Percentiles rank a stretch among this genome's conserved stretches.
These are phyloP conservation scores for Carpinus fangiana DNA, from an alignment of 306 rosid species.

Conservation along the genomic window DNA sequence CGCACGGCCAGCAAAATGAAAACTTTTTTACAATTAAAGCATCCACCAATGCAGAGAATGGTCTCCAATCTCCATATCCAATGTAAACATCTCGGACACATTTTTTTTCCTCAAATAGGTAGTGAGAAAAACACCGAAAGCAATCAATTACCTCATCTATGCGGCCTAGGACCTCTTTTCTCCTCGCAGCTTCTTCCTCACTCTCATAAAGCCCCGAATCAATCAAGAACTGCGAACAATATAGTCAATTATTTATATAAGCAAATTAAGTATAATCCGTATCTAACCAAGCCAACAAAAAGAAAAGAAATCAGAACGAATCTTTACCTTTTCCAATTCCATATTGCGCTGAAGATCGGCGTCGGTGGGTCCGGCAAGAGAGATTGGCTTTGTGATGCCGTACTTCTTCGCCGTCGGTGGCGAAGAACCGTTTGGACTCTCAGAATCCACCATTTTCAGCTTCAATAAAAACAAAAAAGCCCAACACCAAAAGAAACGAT, in stretches of 20 bases:
- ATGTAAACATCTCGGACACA: neutral
- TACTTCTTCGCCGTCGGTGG: slow-evolving; percentile 40
- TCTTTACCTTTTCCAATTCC: slow-evolving; percentile 68
- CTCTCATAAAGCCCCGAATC: slow-evolving; percentile 86
- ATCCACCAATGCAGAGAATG: neutral
- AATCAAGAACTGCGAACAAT: slow-evolving; percentile 53
- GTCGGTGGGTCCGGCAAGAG: slow-evolving; percentile 75
- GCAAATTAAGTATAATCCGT: neutral
- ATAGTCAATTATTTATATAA: neutral
- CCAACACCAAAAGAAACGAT: slow-evolving; percentile 16
- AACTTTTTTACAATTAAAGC: neutral
- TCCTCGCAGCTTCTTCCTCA: slow-evolving; percentile 54
- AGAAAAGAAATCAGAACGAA: slow-evolving; percentile 5
- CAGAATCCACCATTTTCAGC: slow-evolving; percentile 67
- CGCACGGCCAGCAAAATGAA: neutral
- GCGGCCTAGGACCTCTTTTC: slow-evolving; percentile 77
- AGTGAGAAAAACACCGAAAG: neutral
- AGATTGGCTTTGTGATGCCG: slow-evolving; percentile 76
- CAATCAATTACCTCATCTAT: slow-evolving; percentile 59
- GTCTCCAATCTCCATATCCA: neutral
- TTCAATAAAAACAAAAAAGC: slow-evolving; percentile 11
- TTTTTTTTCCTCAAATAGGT: neutral
- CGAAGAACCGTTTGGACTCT: slow-evolving; percentile 38
- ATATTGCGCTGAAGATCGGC: slow-evolving; percentile 67
- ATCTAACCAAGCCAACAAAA: neutral